Evolutionary conservation across 208 protist genomes (phyloP).

Genomic region (Crithidia thermophila): DNA sequence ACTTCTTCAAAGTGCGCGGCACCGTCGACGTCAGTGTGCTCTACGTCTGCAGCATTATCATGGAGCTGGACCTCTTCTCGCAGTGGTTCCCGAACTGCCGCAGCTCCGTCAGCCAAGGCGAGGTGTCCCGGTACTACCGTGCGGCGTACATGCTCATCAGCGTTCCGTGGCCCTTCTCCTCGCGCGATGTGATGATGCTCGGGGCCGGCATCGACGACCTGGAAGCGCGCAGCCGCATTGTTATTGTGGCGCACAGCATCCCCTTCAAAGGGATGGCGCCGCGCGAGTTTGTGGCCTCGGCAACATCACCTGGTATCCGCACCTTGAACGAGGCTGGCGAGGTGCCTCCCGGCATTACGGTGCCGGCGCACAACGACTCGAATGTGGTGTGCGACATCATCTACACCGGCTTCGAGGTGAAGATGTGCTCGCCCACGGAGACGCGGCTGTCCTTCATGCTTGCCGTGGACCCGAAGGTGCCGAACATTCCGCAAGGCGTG

Average conservation of each 20-base stretch:
- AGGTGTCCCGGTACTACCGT: slow-evolving; percentile 53
- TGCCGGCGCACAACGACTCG: slow-evolving; percentile 24
- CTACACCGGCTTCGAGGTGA: slow-evolving; percentile 57
- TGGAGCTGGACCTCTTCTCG: slow-evolving; percentile 65
- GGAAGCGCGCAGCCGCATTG: slow-evolving; percentile 43
- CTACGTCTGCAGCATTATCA: slow-evolving; percentile 43
- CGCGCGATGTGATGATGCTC: slow-evolving; percentile 56
- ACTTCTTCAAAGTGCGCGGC: slow-evolving; percentile 63
- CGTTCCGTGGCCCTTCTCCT: slow-evolving; percentile 55
- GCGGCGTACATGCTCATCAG: slow-evolving; percentile 53
- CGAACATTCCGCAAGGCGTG: slow-evolving; percentile 48
- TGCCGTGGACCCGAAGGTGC: slow-evolving; percentile 56
- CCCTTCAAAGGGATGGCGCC: slow-evolving; percentile 15
- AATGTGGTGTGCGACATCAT: slow-evolving; percentile 46
- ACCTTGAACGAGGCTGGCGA: not conserved
- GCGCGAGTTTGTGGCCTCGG: slow-evolving; percentile 1
- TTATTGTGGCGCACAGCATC: slow-evolving; percentile 51
- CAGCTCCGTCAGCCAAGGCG: slow-evolving; percentile 37
- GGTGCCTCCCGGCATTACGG: slow-evolving; percentile 23
- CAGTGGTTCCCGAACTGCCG: slow-evolving; percentile 59
- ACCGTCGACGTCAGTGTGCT: slow-evolving; percentile 39
- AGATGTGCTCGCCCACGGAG: slow-evolving; percentile 35
- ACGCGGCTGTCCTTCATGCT: slow-evolving; percentile 57
- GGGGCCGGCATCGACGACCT: slow-evolving; percentile 63
- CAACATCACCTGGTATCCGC: slow-evolving; percentile 17